Evolutionary conservation across 495 filamentous ascomycete genomes (phyloP), one percentile per base, ranked within the genome.

Genomic region (Talaromyces ruber): DNA sequence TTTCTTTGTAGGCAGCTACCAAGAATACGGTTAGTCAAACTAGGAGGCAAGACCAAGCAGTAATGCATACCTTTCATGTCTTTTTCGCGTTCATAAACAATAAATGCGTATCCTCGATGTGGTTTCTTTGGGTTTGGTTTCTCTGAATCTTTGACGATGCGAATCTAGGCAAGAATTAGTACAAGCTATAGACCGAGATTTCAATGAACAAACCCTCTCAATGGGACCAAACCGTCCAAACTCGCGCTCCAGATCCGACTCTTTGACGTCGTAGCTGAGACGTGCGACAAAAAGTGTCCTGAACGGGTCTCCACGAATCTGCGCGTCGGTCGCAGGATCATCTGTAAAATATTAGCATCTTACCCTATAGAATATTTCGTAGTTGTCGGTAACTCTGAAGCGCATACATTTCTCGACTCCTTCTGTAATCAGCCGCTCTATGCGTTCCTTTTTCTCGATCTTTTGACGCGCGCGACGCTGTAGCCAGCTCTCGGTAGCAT

Each of bases 41-140:
- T 5, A 57, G 16, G 14, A 1, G 14, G 3, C 18, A 6, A 28
- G 21, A 34, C 62, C 22, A 3, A 24, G 16, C 11, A 58, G 37
- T 11, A 26, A 39, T 70, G 66, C 76, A 81, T 96, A 97, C 94
- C 93, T 88, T 96, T 97, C 95, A 98, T 97, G 70, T 98, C 94
- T 76, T 93, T 93, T 74, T 98, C 94, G 69, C 91, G 87, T 76
- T 98, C 93, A 72, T 92, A 98, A 54, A 97, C 92, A 66, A 98
- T 88, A 72, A 98, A 98, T 62, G 92, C 94, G 77, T 98, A 98
- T 64, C 94, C 94, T 66, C 86, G 83, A 71, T 94, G 88, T 51
- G 85, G 81, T 75, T 95, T 97, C 71, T 92, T 93, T 59, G 85
- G 84, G 66, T 90, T 92, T 4, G 84, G 81, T 60, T 86, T 87